Percentiles rank a stretch among this genome's conserved stretches.
Evolutionary conservation across 441 rosid species (phyloP).

Genomic region (Gossypium lobatum): DNA sequence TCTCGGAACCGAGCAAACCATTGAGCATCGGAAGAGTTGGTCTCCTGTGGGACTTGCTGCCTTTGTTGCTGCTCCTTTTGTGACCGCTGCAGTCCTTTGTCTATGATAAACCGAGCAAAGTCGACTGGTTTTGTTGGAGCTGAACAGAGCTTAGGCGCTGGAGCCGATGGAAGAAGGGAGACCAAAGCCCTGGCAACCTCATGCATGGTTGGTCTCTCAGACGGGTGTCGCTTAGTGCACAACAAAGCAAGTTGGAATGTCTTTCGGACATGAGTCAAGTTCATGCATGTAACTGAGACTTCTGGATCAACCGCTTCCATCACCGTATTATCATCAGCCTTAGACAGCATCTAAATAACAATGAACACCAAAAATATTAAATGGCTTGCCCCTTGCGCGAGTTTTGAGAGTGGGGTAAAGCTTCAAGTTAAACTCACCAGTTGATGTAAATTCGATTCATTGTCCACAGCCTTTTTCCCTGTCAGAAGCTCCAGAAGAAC

Average conservation of each 20-base stretch:
- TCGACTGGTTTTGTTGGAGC: slow-evolving; percentile 34
- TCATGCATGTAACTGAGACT: slow-evolving; percentile 73
- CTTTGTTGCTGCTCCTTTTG: background rate
- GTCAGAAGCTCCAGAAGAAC: slow-evolving; percentile 92
- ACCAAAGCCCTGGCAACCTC: slow-evolving; percentile 71
- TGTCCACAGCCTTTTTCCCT: slow-evolving; percentile 88
- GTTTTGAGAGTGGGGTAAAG: background rate
- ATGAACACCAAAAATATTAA: background rate
- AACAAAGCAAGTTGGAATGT: slow-evolving; percentile 72
- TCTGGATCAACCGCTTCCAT: slow-evolving; percentile 90
- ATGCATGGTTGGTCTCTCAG: slow-evolving; percentile 82
- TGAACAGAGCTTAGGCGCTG: slow-evolving; percentile 32
- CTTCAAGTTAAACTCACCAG: slow-evolving; percentile 38
- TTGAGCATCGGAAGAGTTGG: slow-evolving; percentile 51
- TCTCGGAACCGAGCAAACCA: slow-evolving; percentile 73
- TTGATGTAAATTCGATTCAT: slow-evolving; percentile 23
- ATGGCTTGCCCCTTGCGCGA: background rate
- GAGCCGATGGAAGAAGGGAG: slow-evolving; percentile 64
- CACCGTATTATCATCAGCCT: slow-evolving; percentile 64
- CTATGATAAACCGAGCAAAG: slow-evolving; percentile 36
- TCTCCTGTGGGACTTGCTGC: slow-evolving; percentile 25
- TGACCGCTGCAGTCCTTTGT: slow-evolving; percentile 30
- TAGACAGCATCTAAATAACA: slow-evolving; percentile 45
- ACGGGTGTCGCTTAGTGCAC: slow-evolving; percentile 66
- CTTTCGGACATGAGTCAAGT: slow-evolving; percentile 54